phyloP scores from a whole-genome alignment of 2,329 filamentous ascomycete genomes.

The Trichophyton benhamiae region DNA sequence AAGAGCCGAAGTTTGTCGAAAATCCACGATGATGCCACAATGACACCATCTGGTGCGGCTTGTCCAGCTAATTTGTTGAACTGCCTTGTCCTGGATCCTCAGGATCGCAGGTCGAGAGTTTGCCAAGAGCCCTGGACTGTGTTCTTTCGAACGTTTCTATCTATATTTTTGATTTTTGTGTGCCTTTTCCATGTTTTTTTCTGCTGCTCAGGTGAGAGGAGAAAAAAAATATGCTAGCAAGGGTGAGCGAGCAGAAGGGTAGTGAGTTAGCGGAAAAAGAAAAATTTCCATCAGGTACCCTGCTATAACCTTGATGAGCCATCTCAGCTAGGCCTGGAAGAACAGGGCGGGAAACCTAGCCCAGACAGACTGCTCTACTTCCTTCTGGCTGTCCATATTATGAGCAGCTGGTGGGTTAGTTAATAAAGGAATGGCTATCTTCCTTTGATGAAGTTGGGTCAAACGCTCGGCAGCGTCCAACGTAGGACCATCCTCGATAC shows the following conservation, averaged over 20 bases:
- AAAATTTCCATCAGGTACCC: constrained; percentile 4
- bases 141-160: neutral
- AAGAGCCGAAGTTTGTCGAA: neutral
- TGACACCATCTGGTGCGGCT: constrained; percentile 2
- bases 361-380: neutral
- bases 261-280: neutral
- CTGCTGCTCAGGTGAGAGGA: neutral
- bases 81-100: neutral
- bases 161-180: neutral
- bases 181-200: neutral
- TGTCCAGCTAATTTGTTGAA: neutral
- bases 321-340: neutral
- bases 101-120: neutral
- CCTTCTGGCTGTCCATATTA: neutral
- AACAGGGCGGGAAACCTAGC: neutral
- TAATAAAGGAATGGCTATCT: neutral
- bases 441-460: neutral
- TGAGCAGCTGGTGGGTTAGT: neutral
- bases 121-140: neutral
- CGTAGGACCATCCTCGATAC: neutral
- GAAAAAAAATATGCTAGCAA: neutral
- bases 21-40: neutral
- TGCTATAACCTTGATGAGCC: neutral
- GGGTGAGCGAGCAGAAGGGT: neutral
- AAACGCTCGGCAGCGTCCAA: neutral